Conservation (phyloP, 2,329 filamentous ascomycete species). For the Talaromyces pinophilus region DNA sequence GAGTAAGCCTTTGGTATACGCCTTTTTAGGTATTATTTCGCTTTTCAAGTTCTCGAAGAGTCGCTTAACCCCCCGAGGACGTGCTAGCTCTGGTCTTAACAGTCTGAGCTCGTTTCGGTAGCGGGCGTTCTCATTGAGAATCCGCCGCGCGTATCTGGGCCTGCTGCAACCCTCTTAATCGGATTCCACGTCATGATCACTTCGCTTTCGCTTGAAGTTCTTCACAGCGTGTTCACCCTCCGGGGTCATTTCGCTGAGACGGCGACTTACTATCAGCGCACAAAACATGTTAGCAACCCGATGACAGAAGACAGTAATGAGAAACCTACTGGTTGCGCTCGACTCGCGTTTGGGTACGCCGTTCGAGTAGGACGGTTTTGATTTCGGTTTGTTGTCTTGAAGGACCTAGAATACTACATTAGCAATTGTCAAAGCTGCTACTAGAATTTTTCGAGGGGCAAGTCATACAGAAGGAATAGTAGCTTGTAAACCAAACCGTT, state of each 20-base stretch:
- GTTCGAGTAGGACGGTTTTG: too few species aligned
- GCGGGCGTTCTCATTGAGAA: not conserved
- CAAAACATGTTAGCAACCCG: not conserved
- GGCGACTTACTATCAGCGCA: conserved; percentile 1
- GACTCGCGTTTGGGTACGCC: not conserved
- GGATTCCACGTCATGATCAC: not conserved
- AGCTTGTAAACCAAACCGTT: too few species aligned
- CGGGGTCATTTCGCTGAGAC: not conserved
- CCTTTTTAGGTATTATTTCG: not conserved
- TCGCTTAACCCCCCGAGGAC: not conserved
- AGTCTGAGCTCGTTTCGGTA: not conserved
- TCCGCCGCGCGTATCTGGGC: not conserved
- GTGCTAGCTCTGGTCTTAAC: not conserved
- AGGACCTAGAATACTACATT: too few species aligned
- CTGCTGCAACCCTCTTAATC: not conserved
- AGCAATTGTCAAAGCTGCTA: too few species aligned
- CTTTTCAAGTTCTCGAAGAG: not conserved
- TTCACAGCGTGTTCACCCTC: not conserved
- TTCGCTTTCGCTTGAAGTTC: not conserved
- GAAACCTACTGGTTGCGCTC: conserved; percentile 2
- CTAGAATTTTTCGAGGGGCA: too few species aligned
- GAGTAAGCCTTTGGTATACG: not conserved
- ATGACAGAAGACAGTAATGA: not conserved
- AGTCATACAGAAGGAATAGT: too few species aligned
- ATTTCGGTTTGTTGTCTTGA: too few species aligned